A percentile compares a stretch with the other conserved stretches of the same genome.
phyloP scores from a whole-genome alignment of 805 yeast species.

The Wickerhamiella shivajii region DNA sequence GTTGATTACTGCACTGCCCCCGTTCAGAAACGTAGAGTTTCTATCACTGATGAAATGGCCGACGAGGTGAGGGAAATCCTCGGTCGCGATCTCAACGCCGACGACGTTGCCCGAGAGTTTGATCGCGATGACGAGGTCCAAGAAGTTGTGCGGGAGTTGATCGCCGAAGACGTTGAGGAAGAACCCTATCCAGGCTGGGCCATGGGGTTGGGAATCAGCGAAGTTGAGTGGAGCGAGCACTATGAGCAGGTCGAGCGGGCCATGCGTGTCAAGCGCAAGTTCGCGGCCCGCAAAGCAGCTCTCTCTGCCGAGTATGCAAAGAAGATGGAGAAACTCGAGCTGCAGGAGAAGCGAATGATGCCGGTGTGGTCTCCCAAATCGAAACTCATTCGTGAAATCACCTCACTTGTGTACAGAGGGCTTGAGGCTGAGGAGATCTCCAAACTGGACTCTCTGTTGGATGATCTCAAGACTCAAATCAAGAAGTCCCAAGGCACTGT shows the following conservation, averaged over 20 bases:
- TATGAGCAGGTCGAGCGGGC: slow-evolving; percentile 10
- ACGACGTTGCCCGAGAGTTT: slow-evolving; percentile 11
- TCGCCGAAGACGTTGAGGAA: slow-evolving; percentile 11
- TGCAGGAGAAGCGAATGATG: slow-evolving; percentile 12
- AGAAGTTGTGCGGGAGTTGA: slow-evolving; percentile 11
- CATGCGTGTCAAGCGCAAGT: slow-evolving; percentile 12
- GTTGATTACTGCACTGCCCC: slow-evolving; percentile 12
- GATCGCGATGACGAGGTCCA: slow-evolving; percentile 10
- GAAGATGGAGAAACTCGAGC: slow-evolving; percentile 10
- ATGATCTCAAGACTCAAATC: slow-evolving; percentile 9
- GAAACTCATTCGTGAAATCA: slow-evolving; percentile 10
- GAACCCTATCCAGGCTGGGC: slow-evolving; percentile 15
- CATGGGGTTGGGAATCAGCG: slow-evolving; percentile 11
- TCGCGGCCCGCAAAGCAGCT: slow-evolving; percentile 11
- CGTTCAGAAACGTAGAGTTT: slow-evolving; percentile 12
- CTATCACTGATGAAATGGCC: slow-evolving; percentile 14
- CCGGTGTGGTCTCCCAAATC: slow-evolving; percentile 13
- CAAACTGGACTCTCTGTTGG: slow-evolving; percentile 7
- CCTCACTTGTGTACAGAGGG: slow-evolving; percentile 9
- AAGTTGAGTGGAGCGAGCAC: slow-evolving; percentile 12
- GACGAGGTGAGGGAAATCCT: slow-evolving; percentile 13
- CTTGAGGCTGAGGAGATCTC: slow-evolving; percentile 7
- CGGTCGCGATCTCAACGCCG: slow-evolving; percentile 12
- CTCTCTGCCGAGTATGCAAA: slow-evolving; percentile 10
- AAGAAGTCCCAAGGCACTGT: slow-evolving; percentile 1